Base-by-base conservation (phyloP, 495 filamentous ascomycete species). In the Neurospora sp. region DNA sequence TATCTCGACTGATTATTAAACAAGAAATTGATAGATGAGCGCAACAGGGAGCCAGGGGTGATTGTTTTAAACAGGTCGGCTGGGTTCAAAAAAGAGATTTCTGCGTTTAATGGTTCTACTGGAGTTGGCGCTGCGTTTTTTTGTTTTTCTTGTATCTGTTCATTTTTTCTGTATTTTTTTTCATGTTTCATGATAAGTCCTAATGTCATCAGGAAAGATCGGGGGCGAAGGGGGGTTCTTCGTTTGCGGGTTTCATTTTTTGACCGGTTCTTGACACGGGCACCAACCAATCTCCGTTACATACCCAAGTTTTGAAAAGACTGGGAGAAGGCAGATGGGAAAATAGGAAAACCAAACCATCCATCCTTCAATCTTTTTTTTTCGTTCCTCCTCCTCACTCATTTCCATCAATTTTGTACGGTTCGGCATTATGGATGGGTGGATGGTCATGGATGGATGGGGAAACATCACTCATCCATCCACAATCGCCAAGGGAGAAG, bases 21-120 rank as follows among this genome's bases (percentile, higher is more conserved):
- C 75, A 75, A 77, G 73, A 76, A 78, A 76, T 77, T 77, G 77
- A 78, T 77, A 76, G 78, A 79, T 73, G 74, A 76, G 74, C 61
- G 22, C n/a, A 20, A 20, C 44, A 46, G 42, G 42, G 42, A 53
- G 46, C 46, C 46, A 61, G 53, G 46, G 27, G 53, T 61, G 53
- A 7, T 8, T 31, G 22, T 31, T 61, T 31, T 61, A 61, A 16
- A 35, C 22, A 61, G 76, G 70, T 72, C 41, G 74, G 69, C 44
- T 69, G 75, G 81, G 72, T 53, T 71, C 74, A 76, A 77, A 77
- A 82, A 79, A 81, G 74, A 72, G 71, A 53, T 35, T 35, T 71
- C 44, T 77, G 75, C 71, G 69, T 74, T 71, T 71, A 61, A 70
- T 75, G 72, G 46, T n/a, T 2, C 11, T 2, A 14, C 74, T 73